phyloP scores from a whole-genome alignment of 352 stramenopile species.

The Phytopythium oedochilum region DNA sequence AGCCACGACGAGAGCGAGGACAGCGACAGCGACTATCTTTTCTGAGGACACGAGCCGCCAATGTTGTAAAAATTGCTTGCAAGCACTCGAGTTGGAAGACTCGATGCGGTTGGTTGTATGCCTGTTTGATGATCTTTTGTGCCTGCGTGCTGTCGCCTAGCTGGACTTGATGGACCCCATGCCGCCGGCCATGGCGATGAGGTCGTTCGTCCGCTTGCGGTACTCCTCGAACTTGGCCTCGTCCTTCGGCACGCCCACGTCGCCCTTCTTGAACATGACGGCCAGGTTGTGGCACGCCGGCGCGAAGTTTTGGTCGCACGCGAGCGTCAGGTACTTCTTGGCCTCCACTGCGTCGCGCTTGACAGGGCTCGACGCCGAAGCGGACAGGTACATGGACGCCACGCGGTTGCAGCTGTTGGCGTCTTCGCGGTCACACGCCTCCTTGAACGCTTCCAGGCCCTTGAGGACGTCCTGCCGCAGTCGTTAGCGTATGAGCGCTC shows the following conservation, averaged over 20 bases:
- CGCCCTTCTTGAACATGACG: conserved; percentile 88
- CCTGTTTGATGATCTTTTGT: background rate
- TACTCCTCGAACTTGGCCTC: conserved; percentile 70
- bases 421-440: conserved; percentile 71
- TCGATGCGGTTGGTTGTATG: background rate
- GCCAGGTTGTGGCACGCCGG: conserved; percentile 86
- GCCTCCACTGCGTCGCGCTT: conserved; percentile 46
- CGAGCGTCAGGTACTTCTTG: conserved; percentile 64
- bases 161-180: conserved; percentile 36
- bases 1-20: background rate
- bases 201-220: conserved; percentile 64
- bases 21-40: conserved; percentile 3
- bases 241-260: conserved; percentile 61
- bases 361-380: conserved; percentile 23
- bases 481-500: background rate
- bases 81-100: too few species aligned
- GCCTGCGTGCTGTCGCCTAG: conserved; percentile 6
- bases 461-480: conserved; percentile 44
- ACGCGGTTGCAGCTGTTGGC: conserved; percentile 82
- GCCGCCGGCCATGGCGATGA: conserved; percentile 72
- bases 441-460: conserved; percentile 63
- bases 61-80: too few species aligned
- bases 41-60: too few species aligned
- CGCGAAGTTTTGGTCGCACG: conserved; percentile 82
- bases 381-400: conserved; percentile 66